phyloP scores from a whole-genome alignment of 139 green algal genomes.

The Gonium pectorale region DNA sequence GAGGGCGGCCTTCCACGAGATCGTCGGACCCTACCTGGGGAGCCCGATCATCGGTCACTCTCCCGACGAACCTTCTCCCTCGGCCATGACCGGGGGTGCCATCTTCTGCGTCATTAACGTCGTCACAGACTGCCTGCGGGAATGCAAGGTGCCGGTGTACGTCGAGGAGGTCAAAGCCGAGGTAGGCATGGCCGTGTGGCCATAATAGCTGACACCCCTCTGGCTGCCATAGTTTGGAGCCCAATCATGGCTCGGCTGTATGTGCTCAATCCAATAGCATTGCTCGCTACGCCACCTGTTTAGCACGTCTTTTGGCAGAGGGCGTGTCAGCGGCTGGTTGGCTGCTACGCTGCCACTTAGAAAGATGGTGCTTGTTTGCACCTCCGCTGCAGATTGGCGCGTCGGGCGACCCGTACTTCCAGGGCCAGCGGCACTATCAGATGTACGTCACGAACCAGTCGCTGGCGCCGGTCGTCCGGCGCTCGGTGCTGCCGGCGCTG shows the following conservation, averaged over 20 bases:
- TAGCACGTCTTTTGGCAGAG: too few relatives aligned
- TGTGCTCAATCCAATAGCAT: not conserved
- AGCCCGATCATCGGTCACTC: not conserved
- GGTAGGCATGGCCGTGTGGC: not conserved
- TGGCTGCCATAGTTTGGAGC: not conserved
- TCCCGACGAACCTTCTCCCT: not conserved
- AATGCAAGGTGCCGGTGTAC: not conserved
- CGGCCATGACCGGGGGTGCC: not conserved
- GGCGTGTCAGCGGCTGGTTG: too few relatives aligned
- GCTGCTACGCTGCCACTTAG: too few relatives aligned
- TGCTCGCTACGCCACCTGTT: too few relatives aligned
- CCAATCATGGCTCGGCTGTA: too few relatives aligned
- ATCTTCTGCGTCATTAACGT: not conserved
- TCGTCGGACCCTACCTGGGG: not conserved
- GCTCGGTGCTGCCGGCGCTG: not conserved
- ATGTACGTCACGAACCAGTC: not conserved
- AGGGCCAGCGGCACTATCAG: conserved; percentile 19
- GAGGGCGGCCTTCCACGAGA: not conserved
- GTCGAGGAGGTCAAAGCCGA: not conserved
- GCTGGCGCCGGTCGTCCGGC: not conserved
- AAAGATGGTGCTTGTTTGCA: too few relatives aligned
- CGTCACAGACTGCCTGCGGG: too few relatives aligned
- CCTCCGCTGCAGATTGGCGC: not conserved
- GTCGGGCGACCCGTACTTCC: not conserved
- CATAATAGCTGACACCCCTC: too few relatives aligned